Base-by-base conservation (phyloP, 768 basidiomycete species). In the Kwoniella sp. region DNA sequence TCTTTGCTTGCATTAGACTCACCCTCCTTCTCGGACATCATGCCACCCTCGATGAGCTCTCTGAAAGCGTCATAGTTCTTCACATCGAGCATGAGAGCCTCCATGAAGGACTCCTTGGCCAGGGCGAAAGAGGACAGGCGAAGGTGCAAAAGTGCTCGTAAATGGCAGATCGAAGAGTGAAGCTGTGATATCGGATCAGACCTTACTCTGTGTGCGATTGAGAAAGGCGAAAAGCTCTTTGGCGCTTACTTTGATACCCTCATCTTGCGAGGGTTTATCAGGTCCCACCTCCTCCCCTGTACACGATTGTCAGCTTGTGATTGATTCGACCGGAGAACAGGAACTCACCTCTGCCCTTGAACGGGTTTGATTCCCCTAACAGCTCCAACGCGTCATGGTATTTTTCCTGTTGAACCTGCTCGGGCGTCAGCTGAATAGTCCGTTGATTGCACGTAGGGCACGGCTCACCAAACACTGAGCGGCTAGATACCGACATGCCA, bases 21-120 rank as follows among this genome's bases (percentile, higher is more conserved):
- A 88, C 93, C 93, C 82, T 99, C 95, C 53, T 89, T 85, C 0
- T 87, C 83, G 10, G 86, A 83, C 87, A 99, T 89, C 89, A 98
- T 93, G 70, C 92, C 89, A 1, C 89, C 88, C 17, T 83, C 85
- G 23, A 96, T 78, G 9, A 99, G 80, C 56, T 90, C 87, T 54
- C 88, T 84, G 67, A 95, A 96, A 1, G 90, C 85, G 59, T 98
- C 95, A 64, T 89, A 98, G 73, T 93, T 98, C 74, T 95, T 95
- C 28, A 96, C 89, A 61, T 99, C 95, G 19, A 96, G 79, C 1
- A 86, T 81, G 19, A 99, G 79, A 1, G 95, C 92, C 67, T 99
- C 93, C 84, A 95, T 86, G 67, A 96, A 95, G 62, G 88, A 89
- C 44, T 87, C 80, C 70, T 98, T 98, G 1, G 95, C 95, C 63